Evolutionary conservation across 169 alveolate species (phyloP).

Genomic region (Eimeria acervulina): DNA sequence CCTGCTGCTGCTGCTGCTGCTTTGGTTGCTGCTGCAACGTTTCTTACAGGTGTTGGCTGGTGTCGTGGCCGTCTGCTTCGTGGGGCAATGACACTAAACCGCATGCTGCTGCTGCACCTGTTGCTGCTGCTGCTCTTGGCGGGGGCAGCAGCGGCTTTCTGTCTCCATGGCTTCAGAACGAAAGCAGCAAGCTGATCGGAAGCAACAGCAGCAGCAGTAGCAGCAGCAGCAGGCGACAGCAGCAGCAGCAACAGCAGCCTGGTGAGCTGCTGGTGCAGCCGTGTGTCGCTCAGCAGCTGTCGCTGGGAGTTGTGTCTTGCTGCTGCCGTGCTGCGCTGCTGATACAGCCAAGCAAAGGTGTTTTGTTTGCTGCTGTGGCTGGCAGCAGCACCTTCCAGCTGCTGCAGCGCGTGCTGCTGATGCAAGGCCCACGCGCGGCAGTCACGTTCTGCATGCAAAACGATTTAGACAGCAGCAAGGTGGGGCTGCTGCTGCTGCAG

Average conservation of each 20-base stretch:
- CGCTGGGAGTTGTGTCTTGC: constrained; percentile 3
- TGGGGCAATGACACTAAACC: background rate
- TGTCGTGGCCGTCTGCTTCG: constrained; percentile 14
- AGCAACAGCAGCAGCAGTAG: constrained; percentile 10
- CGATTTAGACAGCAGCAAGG: constrained; percentile 64
- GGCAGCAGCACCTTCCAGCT: constrained; percentile 48
- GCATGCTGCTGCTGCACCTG: constrained; percentile 39
- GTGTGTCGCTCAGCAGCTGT: background rate
- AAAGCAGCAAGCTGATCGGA: background rate
- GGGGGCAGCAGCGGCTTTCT: background rate
- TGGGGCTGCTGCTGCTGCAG: constrained; percentile 70
- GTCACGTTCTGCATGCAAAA: constrained; percentile 75
- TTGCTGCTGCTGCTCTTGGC: constrained; percentile 36
- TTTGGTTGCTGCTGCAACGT: background rate
- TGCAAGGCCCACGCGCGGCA: constrained; percentile 71
- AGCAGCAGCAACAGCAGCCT: background rate
- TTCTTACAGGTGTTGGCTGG: constrained; percentile 61
- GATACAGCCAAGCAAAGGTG: background rate
- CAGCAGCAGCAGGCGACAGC: constrained; percentile 39
- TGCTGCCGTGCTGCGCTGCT: constrained; percentile 62
- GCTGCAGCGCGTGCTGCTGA: constrained; percentile 61
- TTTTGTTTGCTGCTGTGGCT: constrained; percentile 32
- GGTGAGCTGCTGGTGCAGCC: constrained; percentile 43
- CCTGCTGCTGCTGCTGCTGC: constrained; percentile 42
- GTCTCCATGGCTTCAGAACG: background rate